phyloP scores from a whole-genome alignment of 176 grass and related monocot species.

The Alloteropsis semialata region DNA sequence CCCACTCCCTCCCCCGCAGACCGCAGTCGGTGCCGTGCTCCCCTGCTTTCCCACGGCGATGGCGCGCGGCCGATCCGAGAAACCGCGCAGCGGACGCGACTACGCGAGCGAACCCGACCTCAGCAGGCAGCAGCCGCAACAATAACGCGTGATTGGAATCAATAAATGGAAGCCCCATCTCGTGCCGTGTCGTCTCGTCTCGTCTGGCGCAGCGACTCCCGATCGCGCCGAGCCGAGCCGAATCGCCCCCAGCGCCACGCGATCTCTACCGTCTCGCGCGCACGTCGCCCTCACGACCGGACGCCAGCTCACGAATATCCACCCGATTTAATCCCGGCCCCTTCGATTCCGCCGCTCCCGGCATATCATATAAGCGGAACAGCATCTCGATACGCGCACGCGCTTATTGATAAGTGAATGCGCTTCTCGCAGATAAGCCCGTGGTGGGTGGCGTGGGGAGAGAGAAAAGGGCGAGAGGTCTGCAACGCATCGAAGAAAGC shows the following conservation, averaged over 20 bases:
- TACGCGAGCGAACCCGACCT: no score
- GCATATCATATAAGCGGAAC: accelerated
- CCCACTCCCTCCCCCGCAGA: neutral
- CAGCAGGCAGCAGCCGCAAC: neutral
- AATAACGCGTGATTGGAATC: neutral
- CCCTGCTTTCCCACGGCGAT: neutral
- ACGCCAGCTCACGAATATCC: slow-evolving; percentile 64
- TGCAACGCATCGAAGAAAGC: slow-evolving; percentile 99
- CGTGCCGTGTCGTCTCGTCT: neutral
- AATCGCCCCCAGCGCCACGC: neutral
- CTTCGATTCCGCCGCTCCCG: slow-evolving; percentile 50
- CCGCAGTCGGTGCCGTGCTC: slow-evolving; percentile 11
- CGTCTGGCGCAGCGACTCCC: neutral
- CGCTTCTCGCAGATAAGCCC: slow-evolving; percentile 50
- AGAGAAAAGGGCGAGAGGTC: slow-evolving; percentile 75
- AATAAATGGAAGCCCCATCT: neutral
- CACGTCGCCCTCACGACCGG: slow-evolving; percentile 56
- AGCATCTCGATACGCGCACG: accelerated
- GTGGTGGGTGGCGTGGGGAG: slow-evolving; percentile 44
- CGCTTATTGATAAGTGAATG: accelerated
- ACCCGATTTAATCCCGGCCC: slow-evolving; percentile 51
- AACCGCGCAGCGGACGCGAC: slow-evolving; percentile 1
- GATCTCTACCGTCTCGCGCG: slow-evolving; percentile 3
- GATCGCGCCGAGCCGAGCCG: neutral
- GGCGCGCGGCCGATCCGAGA: neutral